Conservation (phyloP, 768 basidiomycete genomes). For the Suillus lakei region DNA sequence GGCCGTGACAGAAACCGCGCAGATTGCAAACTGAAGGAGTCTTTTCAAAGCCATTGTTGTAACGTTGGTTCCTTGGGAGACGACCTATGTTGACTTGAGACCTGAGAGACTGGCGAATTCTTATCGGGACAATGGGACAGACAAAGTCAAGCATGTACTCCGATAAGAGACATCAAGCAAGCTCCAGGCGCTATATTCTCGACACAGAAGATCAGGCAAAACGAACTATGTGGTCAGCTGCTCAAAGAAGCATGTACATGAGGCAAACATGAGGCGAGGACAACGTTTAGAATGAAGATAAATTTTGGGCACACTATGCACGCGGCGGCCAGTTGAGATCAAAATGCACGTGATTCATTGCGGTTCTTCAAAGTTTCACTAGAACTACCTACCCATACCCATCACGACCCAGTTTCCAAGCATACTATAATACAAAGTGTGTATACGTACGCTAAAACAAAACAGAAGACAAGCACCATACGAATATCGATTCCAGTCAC, state of each 20-base stretch:
- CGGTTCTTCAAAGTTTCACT: too few species aligned
- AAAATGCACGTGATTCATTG: neutral
- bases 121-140: conserved; percentile 3
- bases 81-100: neutral
- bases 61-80: neutral
- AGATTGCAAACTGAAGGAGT: neutral
- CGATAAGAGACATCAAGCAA: neutral
- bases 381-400: neutral
- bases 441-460: neutral
- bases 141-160: neutral
- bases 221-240: neutral
- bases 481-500: neutral
- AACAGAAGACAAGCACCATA: neutral
- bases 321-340: neutral
- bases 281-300: neutral
- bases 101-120: neutral
- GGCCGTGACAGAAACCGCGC: neutral
- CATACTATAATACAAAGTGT: neutral
- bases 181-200: neutral
- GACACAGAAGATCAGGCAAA: neutral
- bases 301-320: too few species aligned
- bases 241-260: conserved; percentile 2
- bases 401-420: neutral
- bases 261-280: neutral
- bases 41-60: neutral